phyloP scores from a whole-genome alignment of 352 stramenopile genomes.

The Globisporangium nagaii region DNA sequence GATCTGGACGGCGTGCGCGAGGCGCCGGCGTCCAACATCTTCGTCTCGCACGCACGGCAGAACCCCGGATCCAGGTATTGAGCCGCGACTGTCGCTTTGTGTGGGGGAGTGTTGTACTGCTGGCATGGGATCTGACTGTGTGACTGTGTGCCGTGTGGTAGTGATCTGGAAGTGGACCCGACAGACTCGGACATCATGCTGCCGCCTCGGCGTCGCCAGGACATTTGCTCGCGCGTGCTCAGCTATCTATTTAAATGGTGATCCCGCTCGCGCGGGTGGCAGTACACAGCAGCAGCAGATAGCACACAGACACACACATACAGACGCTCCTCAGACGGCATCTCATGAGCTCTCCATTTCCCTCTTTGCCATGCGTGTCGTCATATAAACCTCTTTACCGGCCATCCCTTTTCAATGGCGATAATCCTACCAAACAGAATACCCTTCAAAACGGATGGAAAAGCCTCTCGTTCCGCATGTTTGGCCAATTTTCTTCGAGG shows the following conservation, averaged over 20 bases:
- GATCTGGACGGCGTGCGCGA: constrained; percentile 59
- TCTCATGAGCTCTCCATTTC: not conserved
- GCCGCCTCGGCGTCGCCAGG: constrained; percentile 53
- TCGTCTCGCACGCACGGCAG: constrained; percentile 31
- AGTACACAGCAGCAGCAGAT: constrained; percentile 1
- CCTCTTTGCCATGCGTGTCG: not conserved
- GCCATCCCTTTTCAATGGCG: too few relatives aligned
- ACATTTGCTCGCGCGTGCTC: constrained; percentile 78
- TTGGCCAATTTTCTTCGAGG: not conserved
- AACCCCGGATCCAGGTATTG: constrained; percentile 38
- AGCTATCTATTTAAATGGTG: constrained; percentile 86
- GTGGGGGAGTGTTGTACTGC: too few relatives aligned
- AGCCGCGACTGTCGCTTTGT: too few relatives aligned
- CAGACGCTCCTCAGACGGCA: too few relatives aligned
- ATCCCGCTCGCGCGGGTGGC: constrained; percentile 5
- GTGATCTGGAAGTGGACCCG: constrained; percentile 70
- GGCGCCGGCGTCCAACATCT: constrained; percentile 50
- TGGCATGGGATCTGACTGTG: too few relatives aligned
- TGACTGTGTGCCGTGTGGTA: constrained; percentile 1
- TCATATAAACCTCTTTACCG: not conserved
- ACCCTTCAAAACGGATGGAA: not conserved
- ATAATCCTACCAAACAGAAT: not conserved
- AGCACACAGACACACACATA: not conserved
- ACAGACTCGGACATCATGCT: constrained; percentile 79
- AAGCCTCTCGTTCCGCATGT: not conserved